Evolutionary conservation across 2,329 filamentous ascomycete species (phyloP).

Genomic region (Pseudocercospora pini-densiflorae): DNA sequence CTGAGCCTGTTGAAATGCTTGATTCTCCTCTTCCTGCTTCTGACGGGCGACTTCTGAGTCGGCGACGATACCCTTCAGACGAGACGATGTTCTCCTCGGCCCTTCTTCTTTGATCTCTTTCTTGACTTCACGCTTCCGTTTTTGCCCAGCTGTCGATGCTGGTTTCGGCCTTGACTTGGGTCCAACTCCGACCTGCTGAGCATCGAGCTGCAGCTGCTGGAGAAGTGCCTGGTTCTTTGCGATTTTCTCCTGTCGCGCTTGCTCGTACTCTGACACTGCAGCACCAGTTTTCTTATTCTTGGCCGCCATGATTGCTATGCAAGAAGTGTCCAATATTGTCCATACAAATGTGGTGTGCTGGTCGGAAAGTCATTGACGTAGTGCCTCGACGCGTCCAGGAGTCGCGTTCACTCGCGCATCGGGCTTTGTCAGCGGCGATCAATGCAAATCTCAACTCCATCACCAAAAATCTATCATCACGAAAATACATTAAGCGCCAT

Average conservation of each 20-base stretch:
- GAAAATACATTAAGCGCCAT: background rate
- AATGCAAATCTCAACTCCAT: background rate
- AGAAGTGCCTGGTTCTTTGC: conserved; percentile 82
- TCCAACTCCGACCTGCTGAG: conserved; percentile 71
- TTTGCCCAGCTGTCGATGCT: conserved; percentile 48
- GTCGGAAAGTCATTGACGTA: conserved; percentile 23
- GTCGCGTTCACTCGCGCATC: conserved; percentile 10
- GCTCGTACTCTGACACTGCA: conserved; percentile 79
- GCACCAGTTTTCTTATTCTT: conserved; percentile 19
- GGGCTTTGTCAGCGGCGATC: conserved; percentile 2
- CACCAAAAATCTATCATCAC: background rate
- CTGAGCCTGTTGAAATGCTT: conserved; percentile 60
- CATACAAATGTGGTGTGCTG: background rate
- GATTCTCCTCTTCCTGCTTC: conserved; percentile 68
- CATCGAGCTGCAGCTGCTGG: conserved; percentile 72
- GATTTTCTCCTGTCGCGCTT: conserved; percentile 82
- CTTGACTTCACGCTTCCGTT: conserved; percentile 59
- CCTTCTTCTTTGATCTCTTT: conserved; percentile 52
- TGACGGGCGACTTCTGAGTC: conserved; percentile 71
- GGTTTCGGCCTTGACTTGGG: conserved; percentile 56
- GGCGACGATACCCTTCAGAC: conserved; percentile 65
- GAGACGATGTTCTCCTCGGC: conserved; percentile 65
- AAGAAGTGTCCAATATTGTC: background rate
- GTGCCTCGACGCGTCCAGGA: conserved; percentile 15
- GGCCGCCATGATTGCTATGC: conserved; percentile 26